These are phyloP conservation scores for Zalaria sp. DNA, from an alignment of 2,329 filamentous ascomycete genomes.

Conservation along the genomic window DNA sequence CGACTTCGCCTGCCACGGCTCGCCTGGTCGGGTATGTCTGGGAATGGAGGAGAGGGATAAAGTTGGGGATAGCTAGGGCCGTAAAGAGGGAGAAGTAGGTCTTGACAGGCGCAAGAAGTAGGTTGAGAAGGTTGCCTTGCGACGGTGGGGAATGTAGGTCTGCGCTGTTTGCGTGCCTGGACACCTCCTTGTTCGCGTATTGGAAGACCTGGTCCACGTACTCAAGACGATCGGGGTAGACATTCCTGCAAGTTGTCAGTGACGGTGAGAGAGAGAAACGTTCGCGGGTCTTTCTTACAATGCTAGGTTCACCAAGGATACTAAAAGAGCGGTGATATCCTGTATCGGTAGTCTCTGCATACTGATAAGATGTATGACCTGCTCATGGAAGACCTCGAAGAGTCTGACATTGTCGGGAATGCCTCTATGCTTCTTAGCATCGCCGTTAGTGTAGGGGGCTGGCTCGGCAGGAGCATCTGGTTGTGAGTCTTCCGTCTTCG, in stretches of 20 bases:
- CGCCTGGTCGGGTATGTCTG: constrained; percentile 88
- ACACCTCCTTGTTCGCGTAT: constrained; percentile 75
- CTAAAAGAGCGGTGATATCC: constrained; percentile 83
- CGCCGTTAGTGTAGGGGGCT: constrained; percentile 24
- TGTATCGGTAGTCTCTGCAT: constrained; percentile 83
- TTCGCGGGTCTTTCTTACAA: constrained; percentile 34
- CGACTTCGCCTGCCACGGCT: constrained; percentile 80
- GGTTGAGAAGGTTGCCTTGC: constrained; percentile 76
- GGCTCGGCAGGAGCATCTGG: constrained; percentile 14
- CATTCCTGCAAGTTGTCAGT: constrained; percentile 44
- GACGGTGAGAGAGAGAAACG: not conserved
- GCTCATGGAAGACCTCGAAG: constrained; percentile 94
- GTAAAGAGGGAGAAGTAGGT: constrained; percentile 91
- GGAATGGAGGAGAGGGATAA: constrained; percentile 75
- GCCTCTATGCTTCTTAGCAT: constrained; percentile 32
- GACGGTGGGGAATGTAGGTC: constrained; percentile 79
- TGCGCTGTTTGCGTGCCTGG: constrained; percentile 84
- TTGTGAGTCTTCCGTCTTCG: constrained; percentile 15
- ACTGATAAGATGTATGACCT: constrained; percentile 86
- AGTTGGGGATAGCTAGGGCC: constrained; percentile 83
- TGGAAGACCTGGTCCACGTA: constrained; percentile 90
- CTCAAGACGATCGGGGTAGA: constrained; percentile 83
- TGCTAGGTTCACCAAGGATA: constrained; percentile 86
- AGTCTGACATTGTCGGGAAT: constrained; percentile 72
- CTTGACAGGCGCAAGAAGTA: constrained; percentile 81